Evolutionary conservation across 176 grass and related monocot species (phyloP).

Genomic region (Oryza glumipatula): DNA sequence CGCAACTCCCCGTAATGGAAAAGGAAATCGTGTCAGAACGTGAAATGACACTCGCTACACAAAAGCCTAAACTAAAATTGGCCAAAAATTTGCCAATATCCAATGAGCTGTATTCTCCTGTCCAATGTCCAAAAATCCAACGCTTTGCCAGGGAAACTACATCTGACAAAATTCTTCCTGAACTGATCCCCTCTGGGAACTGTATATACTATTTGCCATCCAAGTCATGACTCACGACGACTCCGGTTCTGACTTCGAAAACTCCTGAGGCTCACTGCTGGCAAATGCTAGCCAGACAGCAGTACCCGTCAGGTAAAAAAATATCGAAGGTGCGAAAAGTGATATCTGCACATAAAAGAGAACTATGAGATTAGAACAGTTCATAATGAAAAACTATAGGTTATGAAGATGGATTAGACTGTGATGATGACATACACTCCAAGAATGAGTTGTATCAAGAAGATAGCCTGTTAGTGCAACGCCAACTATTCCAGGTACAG

Average conservation of each 20-base stretch:
- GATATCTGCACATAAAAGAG: slow-evolving; percentile 64
- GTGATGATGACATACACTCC: slow-evolving; percentile 72
- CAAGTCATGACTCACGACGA: background rate
- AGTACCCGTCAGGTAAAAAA: slow-evolving; percentile 95
- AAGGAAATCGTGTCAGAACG: slow-evolving; percentile 15
- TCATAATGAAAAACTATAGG: background rate
- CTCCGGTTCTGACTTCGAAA: slow-evolving; percentile 43
- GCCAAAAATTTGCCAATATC: background rate
- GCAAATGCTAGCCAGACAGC: slow-evolving; percentile 83
- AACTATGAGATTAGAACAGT: slow-evolving; percentile 7
- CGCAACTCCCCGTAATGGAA: background rate
- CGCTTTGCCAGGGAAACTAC: background rate
- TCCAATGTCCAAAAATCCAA: slow-evolving; percentile 4
- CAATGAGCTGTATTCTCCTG: background rate
- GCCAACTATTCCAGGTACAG: slow-evolving; percentile 85
- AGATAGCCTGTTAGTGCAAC: slow-evolving; percentile 85
- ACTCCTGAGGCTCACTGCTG: slow-evolving; percentile 84
- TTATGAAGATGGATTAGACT: background rate
- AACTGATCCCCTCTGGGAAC: background rate
- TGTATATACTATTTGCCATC: background rate
- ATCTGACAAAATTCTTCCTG: background rate
- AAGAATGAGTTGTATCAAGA: slow-evolving; percentile 92
- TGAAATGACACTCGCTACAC: background rate
- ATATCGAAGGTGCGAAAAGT: slow-evolving; percentile 88
- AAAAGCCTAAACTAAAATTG: slow-evolving; percentile 22